Percentiles rank a stretch among this genome's conserved stretches.
Conservation (phyloP, 768 basidiomycete genomes). For the Coprinellus micaceus region DNA sequence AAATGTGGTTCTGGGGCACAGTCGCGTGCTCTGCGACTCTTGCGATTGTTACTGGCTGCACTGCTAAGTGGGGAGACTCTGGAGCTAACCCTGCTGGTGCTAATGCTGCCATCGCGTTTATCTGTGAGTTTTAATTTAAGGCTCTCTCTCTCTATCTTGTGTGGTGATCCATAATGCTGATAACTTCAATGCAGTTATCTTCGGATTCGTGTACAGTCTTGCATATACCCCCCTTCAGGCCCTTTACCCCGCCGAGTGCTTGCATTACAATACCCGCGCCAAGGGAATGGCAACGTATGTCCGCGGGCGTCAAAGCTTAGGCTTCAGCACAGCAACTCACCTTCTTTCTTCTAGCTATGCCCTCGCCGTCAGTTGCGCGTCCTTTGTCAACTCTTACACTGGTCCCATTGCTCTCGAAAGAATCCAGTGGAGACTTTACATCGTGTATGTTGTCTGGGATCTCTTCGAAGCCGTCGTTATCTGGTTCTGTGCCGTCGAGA, state of each 20-base stretch:
- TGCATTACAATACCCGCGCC: slow-evolving; percentile 54
- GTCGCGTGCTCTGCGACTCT: slow-evolving; percentile 34
- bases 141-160: no score
- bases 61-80: slow-evolving; percentile 35
- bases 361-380: slow-evolving; percentile 40
- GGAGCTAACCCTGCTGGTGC: slow-evolving; percentile 36
- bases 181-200: slow-evolving; percentile 38
- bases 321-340: not conserved
- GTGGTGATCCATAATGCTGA: not conserved
- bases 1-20: slow-evolving; percentile 48
- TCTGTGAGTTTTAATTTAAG: slow-evolving; percentile 32
- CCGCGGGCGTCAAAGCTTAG: not conserved
- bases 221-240: slow-evolving; percentile 61
- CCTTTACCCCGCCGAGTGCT: slow-evolving; percentile 52
- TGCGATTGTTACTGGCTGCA: slow-evolving; percentile 41
- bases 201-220: slow-evolving; percentile 51
- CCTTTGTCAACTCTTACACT: slow-evolving; percentile 51
- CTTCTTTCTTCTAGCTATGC: slow-evolving; percentile 30
- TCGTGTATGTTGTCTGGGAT: slow-evolving; percentile 39
- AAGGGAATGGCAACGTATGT: slow-evolving; percentile 58
- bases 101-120: slow-evolving; percentile 43
- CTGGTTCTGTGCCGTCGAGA: slow-evolving; percentile 40
- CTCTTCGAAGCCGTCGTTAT: slow-evolving; percentile 35
- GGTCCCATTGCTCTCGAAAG: slow-evolving; percentile 34
- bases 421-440: slow-evolving; percentile 36